A percentile compares a stretch with the other conserved stretches of the same genome.
Conservation (phyloP, 768 basidiomycete species). For the Lentinula lateritia region DNA sequence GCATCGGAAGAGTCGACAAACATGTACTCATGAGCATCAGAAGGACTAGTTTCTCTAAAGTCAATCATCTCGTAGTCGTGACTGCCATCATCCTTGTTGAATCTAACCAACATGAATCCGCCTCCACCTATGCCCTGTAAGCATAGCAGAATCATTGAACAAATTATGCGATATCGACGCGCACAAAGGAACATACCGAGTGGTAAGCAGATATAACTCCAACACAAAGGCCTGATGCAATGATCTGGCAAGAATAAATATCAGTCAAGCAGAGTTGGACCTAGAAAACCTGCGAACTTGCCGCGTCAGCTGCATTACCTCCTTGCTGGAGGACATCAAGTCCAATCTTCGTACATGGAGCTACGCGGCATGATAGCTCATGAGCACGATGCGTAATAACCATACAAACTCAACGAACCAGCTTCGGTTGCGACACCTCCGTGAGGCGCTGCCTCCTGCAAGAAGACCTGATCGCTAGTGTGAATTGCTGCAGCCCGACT, state of each 20-base stretch:
- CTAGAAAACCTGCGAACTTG: constrained; percentile 2
- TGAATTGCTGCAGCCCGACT: background rate
- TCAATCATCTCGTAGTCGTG: constrained; percentile 25
- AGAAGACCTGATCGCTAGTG: background rate
- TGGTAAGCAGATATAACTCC: constrained; percentile 31
- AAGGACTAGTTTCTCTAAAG: constrained; percentile 42
- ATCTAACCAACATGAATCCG: constrained; percentile 4
- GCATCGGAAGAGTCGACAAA: constrained; percentile 21
- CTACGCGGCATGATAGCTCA: background rate
- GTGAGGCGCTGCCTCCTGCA: background rate
- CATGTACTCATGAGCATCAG: constrained; percentile 31
- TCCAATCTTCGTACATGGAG: constrained; percentile 32
- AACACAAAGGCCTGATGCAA: constrained; percentile 36
- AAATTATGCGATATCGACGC: background rate
- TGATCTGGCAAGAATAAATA: constrained; percentile 11
- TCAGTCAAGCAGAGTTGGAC: no score
- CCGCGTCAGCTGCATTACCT: constrained; percentile 43
- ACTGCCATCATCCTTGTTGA: constrained; percentile 1
- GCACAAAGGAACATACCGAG: background rate
- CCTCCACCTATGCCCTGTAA: constrained; percentile 2
- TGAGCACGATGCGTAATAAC: background rate
- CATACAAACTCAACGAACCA: background rate
- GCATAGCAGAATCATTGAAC: background rate
- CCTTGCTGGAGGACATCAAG: constrained; percentile 32
- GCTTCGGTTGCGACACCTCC: constrained; percentile 5